Evolutionary conservation across 2,329 filamentous ascomycete species (phyloP).

Genomic region (Aspergillus vadensis): DNA sequence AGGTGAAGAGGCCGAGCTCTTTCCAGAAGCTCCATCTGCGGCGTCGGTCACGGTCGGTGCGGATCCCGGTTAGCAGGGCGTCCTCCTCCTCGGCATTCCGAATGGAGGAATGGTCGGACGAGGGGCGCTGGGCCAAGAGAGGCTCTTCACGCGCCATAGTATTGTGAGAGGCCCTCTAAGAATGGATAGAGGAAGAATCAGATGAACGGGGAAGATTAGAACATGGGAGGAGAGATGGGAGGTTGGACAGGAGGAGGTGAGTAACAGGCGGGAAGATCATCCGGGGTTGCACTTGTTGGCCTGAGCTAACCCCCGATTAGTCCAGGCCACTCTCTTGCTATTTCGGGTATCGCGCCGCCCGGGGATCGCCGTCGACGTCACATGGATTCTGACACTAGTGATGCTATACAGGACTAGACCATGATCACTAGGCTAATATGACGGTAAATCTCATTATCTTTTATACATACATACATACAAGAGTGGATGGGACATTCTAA

Average conservation of each 20-base stretch:
- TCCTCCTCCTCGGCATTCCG: constrained; percentile 63
- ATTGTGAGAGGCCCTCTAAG: neutral
- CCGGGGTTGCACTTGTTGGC: neutral
- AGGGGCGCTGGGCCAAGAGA: constrained; percentile 56
- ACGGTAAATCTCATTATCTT: too few relatives aligned
- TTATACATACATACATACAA: constrained; percentile 34
- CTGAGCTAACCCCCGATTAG: neutral
- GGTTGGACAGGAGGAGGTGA: constrained; percentile 1
- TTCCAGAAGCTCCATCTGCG: constrained; percentile 63
- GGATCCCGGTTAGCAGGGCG: constrained; percentile 61
- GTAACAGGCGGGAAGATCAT: neutral
- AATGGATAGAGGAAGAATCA: neutral
- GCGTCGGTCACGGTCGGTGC: constrained; percentile 32
- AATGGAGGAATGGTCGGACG: constrained; percentile 59
- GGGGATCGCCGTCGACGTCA: constrained; percentile 24
- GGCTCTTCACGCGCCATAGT: constrained; percentile 51
- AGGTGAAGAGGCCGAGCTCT: constrained; percentile 75
- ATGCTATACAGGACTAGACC: too few relatives aligned
- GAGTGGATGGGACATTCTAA: neutral
- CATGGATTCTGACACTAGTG: neutral
- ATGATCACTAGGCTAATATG: too few relatives aligned
- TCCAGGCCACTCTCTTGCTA: neutral
- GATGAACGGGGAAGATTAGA: neutral
- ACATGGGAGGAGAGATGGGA: neutral
- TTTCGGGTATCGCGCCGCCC: constrained; percentile 14